Percentiles rank a stretch among this genome's conserved stretches.
These are phyloP conservation scores for Talaromyces funiculosus DNA, from an alignment of 2,329 filamentous ascomycete genomes.

Conservation along the genomic window DNA sequence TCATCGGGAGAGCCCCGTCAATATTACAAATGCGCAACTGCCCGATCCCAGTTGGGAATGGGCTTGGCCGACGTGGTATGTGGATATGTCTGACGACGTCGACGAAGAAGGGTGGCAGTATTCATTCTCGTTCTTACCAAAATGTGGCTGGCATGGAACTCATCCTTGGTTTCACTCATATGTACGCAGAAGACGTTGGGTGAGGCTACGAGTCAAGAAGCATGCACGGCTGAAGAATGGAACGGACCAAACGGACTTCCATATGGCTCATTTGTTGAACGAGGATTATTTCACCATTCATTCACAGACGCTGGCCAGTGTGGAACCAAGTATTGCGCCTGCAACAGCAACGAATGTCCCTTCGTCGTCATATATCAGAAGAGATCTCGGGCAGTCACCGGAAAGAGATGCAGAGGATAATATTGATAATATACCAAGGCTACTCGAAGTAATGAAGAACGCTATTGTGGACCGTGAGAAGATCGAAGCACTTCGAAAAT, in stretches of 20 bases:
- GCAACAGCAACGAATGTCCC: slow-evolving; percentile 5
- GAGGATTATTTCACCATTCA: slow-evolving; percentile 76
- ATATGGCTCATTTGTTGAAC: slow-evolving; percentile 59
- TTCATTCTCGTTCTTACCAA: slow-evolving; percentile 73
- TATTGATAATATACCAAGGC: slow-evolving; percentile 58
- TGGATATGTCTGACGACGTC: slow-evolving; percentile 71
- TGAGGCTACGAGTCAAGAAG: slow-evolving; percentile 67
- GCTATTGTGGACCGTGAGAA: slow-evolving; percentile 87
- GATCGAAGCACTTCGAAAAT: slow-evolving; percentile 73
- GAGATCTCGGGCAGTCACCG: slow-evolving; percentile 40
- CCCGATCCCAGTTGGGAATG: slow-evolving; percentile 95
- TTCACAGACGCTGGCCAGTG: slow-evolving; percentile 44
- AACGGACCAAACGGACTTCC: slow-evolving; percentile 32
- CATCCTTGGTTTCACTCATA: slow-evolving; percentile 92
- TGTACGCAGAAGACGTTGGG: slow-evolving; percentile 84
- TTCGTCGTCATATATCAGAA: slow-evolving; percentile 27
- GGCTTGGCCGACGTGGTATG: slow-evolving; percentile 68
- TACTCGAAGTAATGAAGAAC: slow-evolving; percentile 63
- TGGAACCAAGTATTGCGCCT: slow-evolving; percentile 36
- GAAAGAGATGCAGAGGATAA: slow-evolving; percentile 46
- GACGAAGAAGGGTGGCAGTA: slow-evolving; percentile 97
- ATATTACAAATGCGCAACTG: slow-evolving; percentile 81
- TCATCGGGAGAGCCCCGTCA: slow-evolving; percentile 54
- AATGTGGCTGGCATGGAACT: slow-evolving; percentile 79
- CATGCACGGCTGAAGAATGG: slow-evolving; percentile 15